A percentile compares a stretch with the other conserved stretches of the same genome.
Evolutionary conservation across 495 filamentous ascomycete genomes (phyloP).

Genomic region (Immersiella caudata): DNA sequence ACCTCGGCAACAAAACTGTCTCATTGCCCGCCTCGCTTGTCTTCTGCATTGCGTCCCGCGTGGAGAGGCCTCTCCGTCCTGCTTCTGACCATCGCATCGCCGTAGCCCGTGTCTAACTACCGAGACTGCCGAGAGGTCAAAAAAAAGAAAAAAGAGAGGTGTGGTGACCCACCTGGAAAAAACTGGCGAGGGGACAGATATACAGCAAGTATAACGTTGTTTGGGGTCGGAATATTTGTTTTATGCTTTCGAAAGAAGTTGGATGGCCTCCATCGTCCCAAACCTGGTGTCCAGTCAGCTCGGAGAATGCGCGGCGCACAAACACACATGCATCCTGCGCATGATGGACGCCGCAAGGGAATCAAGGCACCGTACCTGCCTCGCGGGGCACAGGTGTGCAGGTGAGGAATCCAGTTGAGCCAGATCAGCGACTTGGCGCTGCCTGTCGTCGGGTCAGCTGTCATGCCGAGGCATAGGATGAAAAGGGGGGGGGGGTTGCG

Average conservation of each 20-base stretch:
- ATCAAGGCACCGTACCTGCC: neutral
- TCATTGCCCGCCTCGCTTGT: no score
- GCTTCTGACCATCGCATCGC: no score
- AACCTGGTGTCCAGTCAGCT: neutral
- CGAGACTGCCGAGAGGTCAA: no score
- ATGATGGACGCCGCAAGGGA: neutral
- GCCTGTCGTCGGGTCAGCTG: neutral
- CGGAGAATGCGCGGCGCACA: neutral
- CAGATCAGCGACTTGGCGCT: no score
- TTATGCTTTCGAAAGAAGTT: neutral
- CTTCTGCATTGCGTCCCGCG: no score
- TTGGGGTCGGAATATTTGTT: neutral
- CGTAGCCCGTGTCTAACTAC: no score
- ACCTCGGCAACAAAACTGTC: no score
- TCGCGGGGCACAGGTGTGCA: neutral
- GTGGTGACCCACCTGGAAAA: neutral
- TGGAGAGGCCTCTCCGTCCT: no score
- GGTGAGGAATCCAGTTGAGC: no score
- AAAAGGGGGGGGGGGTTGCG: neutral
- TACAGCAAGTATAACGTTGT: neutral
- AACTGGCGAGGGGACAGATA: neutral
- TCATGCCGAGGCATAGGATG: neutral
- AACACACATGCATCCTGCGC: neutral
- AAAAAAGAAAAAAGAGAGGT: neutral
- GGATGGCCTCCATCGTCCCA: neutral